phyloP scores from a whole-genome alignment of 371 early-diverging fungal species.

The Cokeromyces recurvatus region DNA sequence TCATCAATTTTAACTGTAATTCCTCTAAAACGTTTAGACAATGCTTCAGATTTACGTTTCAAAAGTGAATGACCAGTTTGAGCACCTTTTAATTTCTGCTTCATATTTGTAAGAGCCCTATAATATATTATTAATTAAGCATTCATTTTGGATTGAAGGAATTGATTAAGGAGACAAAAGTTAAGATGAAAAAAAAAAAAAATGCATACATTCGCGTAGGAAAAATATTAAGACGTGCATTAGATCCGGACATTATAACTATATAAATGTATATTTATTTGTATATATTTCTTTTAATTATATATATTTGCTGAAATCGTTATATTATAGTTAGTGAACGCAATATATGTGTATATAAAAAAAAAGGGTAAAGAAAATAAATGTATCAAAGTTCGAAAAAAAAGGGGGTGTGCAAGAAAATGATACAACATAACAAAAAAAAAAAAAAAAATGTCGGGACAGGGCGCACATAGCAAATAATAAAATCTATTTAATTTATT shows the following conservation, averaged over 20 bases:
- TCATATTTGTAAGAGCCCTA: slow-evolving; percentile 93
- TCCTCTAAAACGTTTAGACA: slow-evolving; percentile 92
- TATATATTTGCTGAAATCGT: too few species aligned
- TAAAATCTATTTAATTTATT: too few species aligned
- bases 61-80: slow-evolving; percentile 98
- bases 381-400: too few species aligned
- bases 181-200: slow-evolving; percentile 5
- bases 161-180: background rate
- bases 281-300: too few species aligned
- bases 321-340: too few species aligned
- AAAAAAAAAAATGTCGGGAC: too few species aligned
- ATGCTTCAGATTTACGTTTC: slow-evolving; percentile 97
- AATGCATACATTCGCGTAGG: slow-evolving; percentile 83
- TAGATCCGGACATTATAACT: slow-evolving; percentile 70
- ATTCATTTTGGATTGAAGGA: background rate
- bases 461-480: too few species aligned
- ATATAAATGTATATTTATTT: too few species aligned
- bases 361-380: too few species aligned
- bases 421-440: too few species aligned
- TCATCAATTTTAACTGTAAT: slow-evolving; percentile 96
- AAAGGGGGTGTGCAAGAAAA: too few species aligned
- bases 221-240: slow-evolving; percentile 71
- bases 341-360: too few species aligned
- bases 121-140: background rate
- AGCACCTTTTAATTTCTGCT: slow-evolving; percentile 95